Evolutionary conservation across 257 asterid genomes (phyloP).

Genomic region (Nicotiana benthamiana): DNA sequence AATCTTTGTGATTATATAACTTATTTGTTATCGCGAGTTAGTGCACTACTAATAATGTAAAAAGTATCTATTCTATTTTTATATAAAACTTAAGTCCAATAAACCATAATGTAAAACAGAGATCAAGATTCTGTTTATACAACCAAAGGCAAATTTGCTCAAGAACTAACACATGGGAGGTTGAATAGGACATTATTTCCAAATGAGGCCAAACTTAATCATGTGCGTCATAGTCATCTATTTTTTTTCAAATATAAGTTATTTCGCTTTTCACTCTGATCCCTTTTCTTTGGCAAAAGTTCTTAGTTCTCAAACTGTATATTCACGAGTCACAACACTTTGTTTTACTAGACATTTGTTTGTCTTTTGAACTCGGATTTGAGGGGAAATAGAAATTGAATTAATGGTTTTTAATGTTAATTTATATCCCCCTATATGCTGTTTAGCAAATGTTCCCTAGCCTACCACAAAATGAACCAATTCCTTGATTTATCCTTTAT

Average conservation of each 20-base stretch:
- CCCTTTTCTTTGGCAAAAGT: neutral
- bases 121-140: neutral
- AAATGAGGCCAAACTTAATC: neutral
- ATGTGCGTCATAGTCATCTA: neutral
- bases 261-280: neutral
- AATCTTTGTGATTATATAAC: neutral
- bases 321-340: neutral
- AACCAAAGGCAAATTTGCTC: neutral
- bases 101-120: neutral
- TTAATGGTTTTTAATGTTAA: neutral
- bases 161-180: neutral
- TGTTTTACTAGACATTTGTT: neutral
- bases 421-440: neutral
- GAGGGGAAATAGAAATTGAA: neutral
- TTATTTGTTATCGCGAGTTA: neutral
- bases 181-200: neutral
- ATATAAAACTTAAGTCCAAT: neutral
- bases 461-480: neutral
- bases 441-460: neutral
- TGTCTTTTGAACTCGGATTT: neutral
- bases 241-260: neutral
- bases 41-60: neutral
- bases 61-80: neutral
- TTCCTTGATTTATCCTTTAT: neutral
- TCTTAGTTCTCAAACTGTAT: neutral